Conservation (phyloP, 1,139 yeast genomes). For the Sugiyamaella paludigena region DNA sequence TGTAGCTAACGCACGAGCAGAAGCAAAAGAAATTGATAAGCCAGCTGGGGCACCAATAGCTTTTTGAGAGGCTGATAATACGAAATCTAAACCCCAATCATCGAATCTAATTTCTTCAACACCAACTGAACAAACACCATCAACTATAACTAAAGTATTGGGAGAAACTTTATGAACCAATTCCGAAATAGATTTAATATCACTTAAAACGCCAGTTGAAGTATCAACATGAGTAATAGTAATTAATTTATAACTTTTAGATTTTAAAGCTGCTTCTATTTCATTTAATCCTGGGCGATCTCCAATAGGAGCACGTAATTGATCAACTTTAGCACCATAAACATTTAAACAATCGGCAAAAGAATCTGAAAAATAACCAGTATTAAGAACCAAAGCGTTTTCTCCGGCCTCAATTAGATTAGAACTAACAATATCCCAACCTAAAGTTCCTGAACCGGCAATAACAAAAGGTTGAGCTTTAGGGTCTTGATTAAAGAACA, state of each 20-base stretch:
- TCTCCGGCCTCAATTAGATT: conserved; percentile 63
- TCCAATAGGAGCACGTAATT: conserved; percentile 63
- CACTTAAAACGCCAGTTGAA: conserved; percentile 84
- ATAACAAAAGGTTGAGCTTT: conserved; percentile 74
- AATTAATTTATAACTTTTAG: conserved; percentile 59
- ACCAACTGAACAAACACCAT: conserved; percentile 92
- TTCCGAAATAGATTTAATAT: conserved; percentile 61
- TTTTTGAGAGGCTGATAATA: conserved; percentile 89
- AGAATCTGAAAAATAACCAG: conserved; percentile 90
- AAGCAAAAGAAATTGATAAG: conserved; percentile 70
- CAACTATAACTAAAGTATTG: conserved; percentile 78
- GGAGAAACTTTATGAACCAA: conserved; percentile 67
- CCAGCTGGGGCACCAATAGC: conserved; percentile 97
- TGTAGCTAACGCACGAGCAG: conserved; percentile 73
- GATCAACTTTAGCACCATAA: conserved; percentile 71
- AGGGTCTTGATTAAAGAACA: conserved; percentile 68
- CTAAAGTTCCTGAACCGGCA: conserved; percentile 91
- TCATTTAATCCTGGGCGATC: conserved; percentile 59
- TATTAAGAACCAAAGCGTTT: conserved; percentile 74
- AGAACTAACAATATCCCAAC: conserved; percentile 89
- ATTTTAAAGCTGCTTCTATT: conserved; percentile 55
- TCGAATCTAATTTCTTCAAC: conserved; percentile 85
- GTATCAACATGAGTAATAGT: conserved; percentile 96
- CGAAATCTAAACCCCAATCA: conserved; percentile 87
- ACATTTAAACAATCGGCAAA: conserved; percentile 76